Percentiles rank a stretch among this genome's conserved stretches.
phyloP scores from a whole-genome alignment of 176 grass and related monocot genomes.

The Melocanna baccifera region DNA sequence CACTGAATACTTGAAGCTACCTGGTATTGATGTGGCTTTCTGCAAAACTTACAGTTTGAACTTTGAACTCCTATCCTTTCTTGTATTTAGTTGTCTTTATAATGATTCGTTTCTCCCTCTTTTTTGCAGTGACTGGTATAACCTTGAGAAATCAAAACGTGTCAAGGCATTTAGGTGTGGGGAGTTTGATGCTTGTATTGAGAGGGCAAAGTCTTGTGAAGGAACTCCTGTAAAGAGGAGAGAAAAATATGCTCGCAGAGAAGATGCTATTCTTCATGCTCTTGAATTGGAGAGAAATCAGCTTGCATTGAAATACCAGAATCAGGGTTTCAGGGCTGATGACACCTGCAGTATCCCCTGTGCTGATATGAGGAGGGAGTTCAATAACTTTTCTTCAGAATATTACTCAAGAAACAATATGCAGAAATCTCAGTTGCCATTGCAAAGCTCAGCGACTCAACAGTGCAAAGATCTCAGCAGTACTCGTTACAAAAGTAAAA shows the following conservation, averaged over 20 bases:
- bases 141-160: constrained; percentile 89
- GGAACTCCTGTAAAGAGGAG: constrained; percentile 75
- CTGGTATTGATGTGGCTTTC: constrained; percentile 4
- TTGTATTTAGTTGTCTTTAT: neutral
- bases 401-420: constrained; percentile 28
- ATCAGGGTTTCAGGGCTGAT: constrained; percentile 30
- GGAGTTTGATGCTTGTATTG: constrained; percentile 93
- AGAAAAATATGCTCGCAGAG: constrained; percentile 85
- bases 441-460: constrained; percentile 34
- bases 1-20: neutral
- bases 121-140: constrained; percentile 83
- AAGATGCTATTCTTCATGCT: constrained; percentile 88
- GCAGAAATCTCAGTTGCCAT: constrained; percentile 27
- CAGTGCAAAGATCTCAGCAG: constrained; percentile 41
- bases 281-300: constrained; percentile 81
- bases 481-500: constrained; percentile 63
- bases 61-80: neutral
- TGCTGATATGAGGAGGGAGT: constrained; percentile 31
- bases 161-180: constrained; percentile 81
- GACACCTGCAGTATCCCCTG: constrained; percentile 17
- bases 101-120: constrained; percentile 25
- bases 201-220: constrained; percentile 62
- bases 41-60: neutral
- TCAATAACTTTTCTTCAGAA: constrained; percentile 28
- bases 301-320: constrained; percentile 41